phyloP scores from a whole-genome alignment of 768 basidiomycete genomes.

The Boletus subparvulus region DNA sequence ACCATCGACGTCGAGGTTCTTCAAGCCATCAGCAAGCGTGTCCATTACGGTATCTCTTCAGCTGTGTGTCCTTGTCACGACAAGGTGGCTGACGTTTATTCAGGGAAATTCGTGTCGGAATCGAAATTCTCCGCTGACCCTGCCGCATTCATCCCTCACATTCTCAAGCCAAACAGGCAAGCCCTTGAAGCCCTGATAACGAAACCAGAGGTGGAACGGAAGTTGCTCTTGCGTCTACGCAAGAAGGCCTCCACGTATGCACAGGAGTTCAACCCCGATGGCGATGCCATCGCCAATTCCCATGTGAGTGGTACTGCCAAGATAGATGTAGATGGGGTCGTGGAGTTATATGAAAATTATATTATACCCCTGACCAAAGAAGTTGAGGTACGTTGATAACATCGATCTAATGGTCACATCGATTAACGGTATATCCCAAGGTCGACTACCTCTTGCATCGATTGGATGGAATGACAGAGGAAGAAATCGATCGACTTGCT shows the following conservation, averaged over 20 bases:
- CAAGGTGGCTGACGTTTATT: slow-evolving; percentile 1
- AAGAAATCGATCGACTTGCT: slow-evolving; percentile 70
- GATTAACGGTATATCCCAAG: slow-evolving; percentile 39
- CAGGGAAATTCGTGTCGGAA: slow-evolving; percentile 99
- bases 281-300: slow-evolving; percentile 43
- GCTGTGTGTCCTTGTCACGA: neutral
- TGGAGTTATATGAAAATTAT: slow-evolving; percentile 89
- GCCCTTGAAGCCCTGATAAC: slow-evolving; percentile 87
- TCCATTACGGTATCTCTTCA: slow-evolving; percentile 83
- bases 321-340: slow-evolving; percentile 91
- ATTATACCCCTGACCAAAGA: slow-evolving; percentile 98
- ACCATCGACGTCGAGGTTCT: slow-evolving; percentile 94
- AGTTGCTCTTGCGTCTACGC: slow-evolving; percentile 74
- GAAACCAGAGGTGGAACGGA: slow-evolving; percentile 94
- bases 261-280: slow-evolving; percentile 76
- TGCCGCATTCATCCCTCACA: slow-evolving; percentile 88
- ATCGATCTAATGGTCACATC: neutral
- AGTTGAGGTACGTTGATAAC: slow-evolving; percentile 74
- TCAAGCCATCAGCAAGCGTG: slow-evolving; percentile 97
- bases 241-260: slow-evolving; percentile 84
- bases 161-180: slow-evolving; percentile 70
- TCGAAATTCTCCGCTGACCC: slow-evolving; percentile 92
- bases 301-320: slow-evolving; percentile 47
- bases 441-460: slow-evolving; percentile 94
- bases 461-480: slow-evolving; percentile 79